These are phyloP conservation scores for Venustampulla echinocandica DNA, from an alignment of 495 filamentous ascomycete species.

Conservation along the genomic window DNA sequence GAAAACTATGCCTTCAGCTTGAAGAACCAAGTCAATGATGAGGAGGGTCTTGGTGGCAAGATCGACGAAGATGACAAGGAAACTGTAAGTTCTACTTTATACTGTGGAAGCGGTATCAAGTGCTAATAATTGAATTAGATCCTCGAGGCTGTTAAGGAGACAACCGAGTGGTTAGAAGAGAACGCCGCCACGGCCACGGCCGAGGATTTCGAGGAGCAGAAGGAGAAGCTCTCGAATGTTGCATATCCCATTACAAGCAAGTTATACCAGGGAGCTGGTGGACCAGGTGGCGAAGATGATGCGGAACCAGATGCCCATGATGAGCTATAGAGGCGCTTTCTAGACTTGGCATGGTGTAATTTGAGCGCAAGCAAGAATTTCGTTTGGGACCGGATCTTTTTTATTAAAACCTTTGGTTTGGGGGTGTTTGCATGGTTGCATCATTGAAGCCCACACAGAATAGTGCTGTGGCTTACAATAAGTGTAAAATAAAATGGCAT, in stretches of 20 bases:
- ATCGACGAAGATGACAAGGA: slow-evolving; percentile 99
- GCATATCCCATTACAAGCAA: slow-evolving; percentile 99
- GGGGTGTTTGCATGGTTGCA: neutral
- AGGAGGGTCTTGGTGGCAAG: slow-evolving; percentile 94
- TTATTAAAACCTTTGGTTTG: neutral
- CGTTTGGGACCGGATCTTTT: neutral
- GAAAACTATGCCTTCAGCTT: slow-evolving; percentile 96
- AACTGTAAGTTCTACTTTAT: slow-evolving; percentile 46
- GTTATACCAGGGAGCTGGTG: slow-evolving; percentile 60
- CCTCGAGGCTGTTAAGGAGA: slow-evolving; percentile 93
- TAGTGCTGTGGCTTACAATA: neutral
- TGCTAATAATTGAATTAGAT: slow-evolving; percentile 43
- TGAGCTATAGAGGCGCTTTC: slow-evolving; percentile 67
- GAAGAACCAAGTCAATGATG: slow-evolving; percentile 98
- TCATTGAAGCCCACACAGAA: neutral
- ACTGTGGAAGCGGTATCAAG: neutral
- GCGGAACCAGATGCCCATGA: slow-evolving; percentile 75
- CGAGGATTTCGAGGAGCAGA: slow-evolving; percentile 98
- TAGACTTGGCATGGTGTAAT: neutral
- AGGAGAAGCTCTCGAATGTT: slow-evolving; percentile 94
- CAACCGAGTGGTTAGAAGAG: slow-evolving; percentile 95
- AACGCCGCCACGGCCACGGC: slow-evolving; percentile 75
- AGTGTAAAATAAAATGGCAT: neutral
- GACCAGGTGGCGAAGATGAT: slow-evolving; percentile 58
- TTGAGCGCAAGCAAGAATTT: neutral